A percentile compares a stretch with the other conserved stretches of the same genome.
Conservation (phyloP, 1,284 basidiomycete genomes). For the Apiotrichum domesticum region DNA sequence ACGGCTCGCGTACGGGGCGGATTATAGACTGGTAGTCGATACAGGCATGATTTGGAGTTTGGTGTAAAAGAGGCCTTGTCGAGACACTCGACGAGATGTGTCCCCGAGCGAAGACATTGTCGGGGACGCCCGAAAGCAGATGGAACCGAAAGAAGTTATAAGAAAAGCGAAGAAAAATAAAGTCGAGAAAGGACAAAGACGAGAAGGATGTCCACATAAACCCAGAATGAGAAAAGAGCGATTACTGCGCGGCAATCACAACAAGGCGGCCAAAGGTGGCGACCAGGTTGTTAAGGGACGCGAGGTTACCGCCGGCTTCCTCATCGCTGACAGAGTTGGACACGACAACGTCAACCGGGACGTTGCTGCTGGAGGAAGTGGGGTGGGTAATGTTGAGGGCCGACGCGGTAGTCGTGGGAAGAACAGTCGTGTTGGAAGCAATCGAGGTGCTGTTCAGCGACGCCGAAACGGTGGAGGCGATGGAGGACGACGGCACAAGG, state of each 20-base stretch:
- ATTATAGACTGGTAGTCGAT: constrained; percentile 10
- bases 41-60: background rate
- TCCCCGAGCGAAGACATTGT: background rate
- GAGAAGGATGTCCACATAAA: background rate
- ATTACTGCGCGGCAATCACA: constrained; percentile 26
- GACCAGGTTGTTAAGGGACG: constrained; percentile 32
- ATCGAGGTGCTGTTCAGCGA: background rate
- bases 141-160: background rate
- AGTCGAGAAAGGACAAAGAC: background rate
- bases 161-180: background rate
- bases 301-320: constrained; percentile 23
- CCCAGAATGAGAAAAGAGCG: background rate
- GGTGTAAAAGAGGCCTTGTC: too few relatives aligned
- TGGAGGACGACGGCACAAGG: background rate
- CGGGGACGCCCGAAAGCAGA: background rate
- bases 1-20: background rate
- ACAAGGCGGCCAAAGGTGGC: constrained; percentile 35
- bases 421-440: background rate
- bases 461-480: background rate
- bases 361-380: constrained; percentile 1
- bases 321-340: constrained; percentile 6
- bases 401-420: background rate
- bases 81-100: background rate
- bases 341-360: background rate
- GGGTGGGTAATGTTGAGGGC: constrained; percentile 3